phyloP scores from a whole-genome alignment of 495 filamentous ascomycete species.

The Corynascus novoguineensis region DNA sequence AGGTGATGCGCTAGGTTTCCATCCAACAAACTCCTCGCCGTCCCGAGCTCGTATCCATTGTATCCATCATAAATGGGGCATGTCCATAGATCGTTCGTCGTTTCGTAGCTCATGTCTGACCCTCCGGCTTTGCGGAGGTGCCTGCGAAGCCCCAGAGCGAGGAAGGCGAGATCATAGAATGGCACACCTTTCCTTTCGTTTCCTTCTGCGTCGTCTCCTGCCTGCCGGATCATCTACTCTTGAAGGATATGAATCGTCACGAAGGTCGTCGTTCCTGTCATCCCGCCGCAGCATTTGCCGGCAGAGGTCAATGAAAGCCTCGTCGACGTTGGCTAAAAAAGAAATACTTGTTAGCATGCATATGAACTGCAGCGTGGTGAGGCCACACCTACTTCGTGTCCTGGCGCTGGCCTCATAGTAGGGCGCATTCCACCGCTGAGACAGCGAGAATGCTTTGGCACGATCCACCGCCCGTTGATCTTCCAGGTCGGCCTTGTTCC shows the following conservation, averaged over 20 bases:
- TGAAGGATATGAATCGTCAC: constrained; percentile 38
- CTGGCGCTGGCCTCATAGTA: constrained; percentile 94
- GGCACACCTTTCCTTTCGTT: constrained; percentile 24
- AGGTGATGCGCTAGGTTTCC: not conserved
- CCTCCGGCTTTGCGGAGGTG: not conserved
- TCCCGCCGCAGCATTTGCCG: constrained; percentile 83
- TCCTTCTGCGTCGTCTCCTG: constrained; percentile 19
- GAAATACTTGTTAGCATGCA: not conserved
- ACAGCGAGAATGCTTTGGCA: constrained; percentile 76
- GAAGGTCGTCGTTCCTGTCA: constrained; percentile 39
- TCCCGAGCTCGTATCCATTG: constrained; percentile 7
- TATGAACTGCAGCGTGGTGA: not conserved
- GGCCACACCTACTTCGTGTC: constrained; percentile 48
- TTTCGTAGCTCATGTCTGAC: constrained; percentile 14
- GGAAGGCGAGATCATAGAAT: constrained; percentile 23
- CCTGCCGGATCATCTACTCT: constrained; percentile 20
- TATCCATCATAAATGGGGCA: constrained; percentile 13
- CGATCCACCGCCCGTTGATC: constrained; percentile 82
- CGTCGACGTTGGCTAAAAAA: constrained; percentile 74
- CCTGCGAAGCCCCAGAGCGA: not conserved
- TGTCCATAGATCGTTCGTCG: constrained; percentile 11
- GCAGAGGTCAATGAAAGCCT: constrained; percentile 90
- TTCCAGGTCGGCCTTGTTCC: constrained; percentile 95
- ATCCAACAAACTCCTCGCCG: not conserved
- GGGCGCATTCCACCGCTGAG: constrained; percentile 83